Evolutionary conservation across 345 rosid species (phyloP), one percentile per base, ranked within the genome.

Genomic region (Hibiscus tridactylites): DNA sequence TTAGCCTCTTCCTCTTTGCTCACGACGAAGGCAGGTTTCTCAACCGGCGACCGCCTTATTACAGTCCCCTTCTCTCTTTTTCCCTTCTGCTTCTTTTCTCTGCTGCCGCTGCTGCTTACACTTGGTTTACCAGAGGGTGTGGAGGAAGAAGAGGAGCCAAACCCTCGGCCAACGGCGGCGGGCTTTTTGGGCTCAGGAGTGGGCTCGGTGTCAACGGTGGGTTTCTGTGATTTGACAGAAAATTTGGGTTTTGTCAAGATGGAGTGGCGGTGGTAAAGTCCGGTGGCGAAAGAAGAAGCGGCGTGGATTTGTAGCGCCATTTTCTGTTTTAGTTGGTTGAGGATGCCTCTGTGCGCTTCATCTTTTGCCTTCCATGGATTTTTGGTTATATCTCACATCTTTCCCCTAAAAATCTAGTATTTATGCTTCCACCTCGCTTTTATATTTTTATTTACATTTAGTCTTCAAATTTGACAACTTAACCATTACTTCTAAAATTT

Each of bases 231-330:
- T 74, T 56, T 82, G 77, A 86, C 56, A 56, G 76, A 63, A 77
- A 87, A 61, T 19, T 49, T 83, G 69, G 74, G 76, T 67, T 78
- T 85, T 54, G 79, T 71, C 79, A 71, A 62, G 77, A 61, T 72
- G 42, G 15, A 28, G 26, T 29, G 61, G 76, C 53, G 81, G 67
- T 65, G 85, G 75, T 71, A 70, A 42, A 82, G 82, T 74, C 76
- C 71, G 16, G 65, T 0, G 17, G 76, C 17, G 71, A 84, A 78
- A 60, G 73, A 69, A 53, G 74, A 77, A 4, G 83, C 75, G 13
- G 83, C 42, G 76, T 75, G 71, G 82, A 87, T 68, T 67, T 77
- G 90, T 63, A 87, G 86, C 92, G 94, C 92, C 98, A 91, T 91
- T 81, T 83, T 80, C 80, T 57, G 80, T 58, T 83, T 56, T 79